Percentiles rank a stretch among this genome's conserved stretches.
phyloP scores from a whole-genome alignment of 805 yeast species.

The Kodamaea hsintzibuensis region DNA sequence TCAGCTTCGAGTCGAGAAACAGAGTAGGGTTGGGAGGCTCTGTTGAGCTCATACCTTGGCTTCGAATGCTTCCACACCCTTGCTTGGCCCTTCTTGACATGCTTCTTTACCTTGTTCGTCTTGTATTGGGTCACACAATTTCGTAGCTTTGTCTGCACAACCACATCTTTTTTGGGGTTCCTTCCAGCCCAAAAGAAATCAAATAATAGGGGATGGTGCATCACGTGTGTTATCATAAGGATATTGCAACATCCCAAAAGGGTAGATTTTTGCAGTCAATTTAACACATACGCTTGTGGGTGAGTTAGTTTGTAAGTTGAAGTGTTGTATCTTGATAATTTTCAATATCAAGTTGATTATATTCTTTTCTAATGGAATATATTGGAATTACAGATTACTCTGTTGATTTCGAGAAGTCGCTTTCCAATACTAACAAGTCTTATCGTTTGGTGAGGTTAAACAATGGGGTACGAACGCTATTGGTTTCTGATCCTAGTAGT shows the following conservation, averaged over 20 bases:
- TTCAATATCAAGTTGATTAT: too few relatives aligned
- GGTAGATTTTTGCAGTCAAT: slow-evolving; percentile 6
- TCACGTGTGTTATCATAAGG: not conserved
- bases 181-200: too few relatives aligned
- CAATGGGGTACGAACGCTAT: slow-evolving; percentile 67
- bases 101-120: not conserved
- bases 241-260: slow-evolving; percentile 2
- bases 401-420: slow-evolving; percentile 30
- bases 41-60: not conserved
- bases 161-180: not conserved
- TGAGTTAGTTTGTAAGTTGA: too few relatives aligned
- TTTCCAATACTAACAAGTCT: not conserved
- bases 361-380: too few relatives aligned
- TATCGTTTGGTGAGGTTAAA: slow-evolving; percentile 52
- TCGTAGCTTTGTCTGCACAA: not conserved
- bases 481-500: slow-evolving; percentile 75
- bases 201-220: not conserved
- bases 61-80: not conserved
- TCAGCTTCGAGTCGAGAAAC: not conserved
- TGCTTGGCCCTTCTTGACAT: not conserved
- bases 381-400: slow-evolving; percentile 11
- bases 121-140: not conserved
- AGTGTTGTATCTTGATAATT: too few relatives aligned
- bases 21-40: not conserved
- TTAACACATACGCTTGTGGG: not conserved